A percentile compares a stretch with the other conserved stretches of the same genome.
phyloP scores from a whole-genome alignment of 2,329 filamentous ascomycete genomes.

The Didymosphaeria variabile region DNA sequence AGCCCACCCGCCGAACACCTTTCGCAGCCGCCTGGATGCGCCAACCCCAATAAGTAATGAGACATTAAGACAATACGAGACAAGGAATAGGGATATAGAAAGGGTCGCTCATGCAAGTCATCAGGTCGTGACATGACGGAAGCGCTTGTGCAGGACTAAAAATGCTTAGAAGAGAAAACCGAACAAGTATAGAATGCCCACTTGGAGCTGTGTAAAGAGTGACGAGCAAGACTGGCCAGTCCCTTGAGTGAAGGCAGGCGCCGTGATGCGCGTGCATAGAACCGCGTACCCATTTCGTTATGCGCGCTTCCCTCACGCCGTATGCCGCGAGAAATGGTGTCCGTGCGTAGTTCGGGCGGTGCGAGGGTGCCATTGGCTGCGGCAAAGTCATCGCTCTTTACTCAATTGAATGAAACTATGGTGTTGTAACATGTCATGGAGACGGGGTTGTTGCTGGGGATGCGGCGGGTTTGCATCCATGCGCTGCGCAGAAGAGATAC shows the following conservation, averaged over 20 bases:
- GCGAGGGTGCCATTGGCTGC: conserved; percentile 22
- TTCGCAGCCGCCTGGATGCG: conserved; percentile 30
- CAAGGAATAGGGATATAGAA: conserved; percentile 22
- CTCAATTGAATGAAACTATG: conserved; percentile 30
- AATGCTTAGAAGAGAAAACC: conserved; percentile 28
- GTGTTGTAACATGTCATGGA: conserved; percentile 18
- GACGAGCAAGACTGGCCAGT: neutral
- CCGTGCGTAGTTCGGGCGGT: conserved; percentile 34
- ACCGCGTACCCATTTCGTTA: conserved; percentile 14
- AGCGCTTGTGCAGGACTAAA: conserved; percentile 38
- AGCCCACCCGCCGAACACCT: conserved; percentile 28
- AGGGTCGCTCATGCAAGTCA: conserved; percentile 36
- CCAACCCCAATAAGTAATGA: conserved; percentile 18
- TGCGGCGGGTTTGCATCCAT: conserved; percentile 12
- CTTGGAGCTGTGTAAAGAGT: conserved; percentile 1
- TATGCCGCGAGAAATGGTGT: conserved; percentile 25
- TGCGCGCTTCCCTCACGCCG: conserved; percentile 24
- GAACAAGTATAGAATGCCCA: conserved; percentile 18
- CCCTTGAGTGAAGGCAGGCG: neutral
- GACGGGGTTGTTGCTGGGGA: conserved; percentile 15
- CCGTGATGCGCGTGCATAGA: conserved; percentile 12
- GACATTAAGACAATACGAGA: conserved; percentile 28
- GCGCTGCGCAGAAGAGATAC: neutral
- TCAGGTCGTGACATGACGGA: conserved; percentile 33
- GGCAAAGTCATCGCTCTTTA: conserved; percentile 18